A percentile compares a stretch with the other conserved stretches of the same genome.
phyloP scores from a whole-genome alignment of 352 stramenopile genomes.

The Phytopythium vexans region DNA sequence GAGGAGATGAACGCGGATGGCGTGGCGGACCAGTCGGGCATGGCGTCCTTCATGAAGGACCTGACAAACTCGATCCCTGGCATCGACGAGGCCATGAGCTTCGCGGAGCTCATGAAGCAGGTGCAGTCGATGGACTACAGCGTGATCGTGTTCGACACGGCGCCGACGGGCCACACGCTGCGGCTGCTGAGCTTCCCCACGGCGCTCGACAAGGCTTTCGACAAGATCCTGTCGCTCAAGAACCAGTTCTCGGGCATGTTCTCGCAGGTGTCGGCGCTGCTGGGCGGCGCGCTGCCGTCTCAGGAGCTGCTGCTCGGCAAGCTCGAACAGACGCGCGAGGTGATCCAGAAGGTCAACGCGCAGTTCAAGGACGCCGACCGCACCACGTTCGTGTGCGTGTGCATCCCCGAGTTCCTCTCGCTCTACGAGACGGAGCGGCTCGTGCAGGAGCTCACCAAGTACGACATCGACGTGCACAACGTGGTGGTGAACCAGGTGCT shows the following conservation, averaged over 20 bases:
- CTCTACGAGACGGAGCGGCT: slow-evolving; percentile 99
- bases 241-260: slow-evolving; percentile 89
- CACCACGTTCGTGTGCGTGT: slow-evolving; percentile 99
- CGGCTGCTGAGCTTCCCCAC: slow-evolving; percentile 96
- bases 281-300: slow-evolving; percentile 71
- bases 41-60: slow-evolving; percentile 96
- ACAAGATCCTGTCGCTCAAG: slow-evolving; percentile 98
- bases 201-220: slow-evolving; percentile 97
- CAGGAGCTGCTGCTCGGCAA: slow-evolving; percentile 96
- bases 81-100: slow-evolving; percentile 99
- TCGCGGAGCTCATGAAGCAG: slow-evolving; percentile 98
- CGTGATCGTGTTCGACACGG: slow-evolving; percentile 98
- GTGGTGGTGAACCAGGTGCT: slow-evolving; percentile 99
- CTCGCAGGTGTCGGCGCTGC: slow-evolving; percentile 74
- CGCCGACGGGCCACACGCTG: slow-evolving; percentile 97
- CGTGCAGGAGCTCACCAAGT: slow-evolving; percentile 99
- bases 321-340: slow-evolving; percentile 93
- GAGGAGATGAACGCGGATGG: slow-evolving; percentile 82
- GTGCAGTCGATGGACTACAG: slow-evolving; percentile 98
- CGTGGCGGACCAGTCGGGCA: slow-evolving; percentile 79
- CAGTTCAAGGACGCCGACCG: slow-evolving; percentile 98
- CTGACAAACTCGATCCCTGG: slow-evolving; percentile 97
- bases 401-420: slow-evolving; percentile 99
- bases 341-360: slow-evolving; percentile 99
- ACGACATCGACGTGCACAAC: slow-evolving; percentile 99